A percentile compares a stretch with the other conserved stretches of the same genome.
These are phyloP conservation scores for Styphnolobium japonicum DNA, from an alignment of 306 rosid species.

Conservation along the genomic window DNA sequence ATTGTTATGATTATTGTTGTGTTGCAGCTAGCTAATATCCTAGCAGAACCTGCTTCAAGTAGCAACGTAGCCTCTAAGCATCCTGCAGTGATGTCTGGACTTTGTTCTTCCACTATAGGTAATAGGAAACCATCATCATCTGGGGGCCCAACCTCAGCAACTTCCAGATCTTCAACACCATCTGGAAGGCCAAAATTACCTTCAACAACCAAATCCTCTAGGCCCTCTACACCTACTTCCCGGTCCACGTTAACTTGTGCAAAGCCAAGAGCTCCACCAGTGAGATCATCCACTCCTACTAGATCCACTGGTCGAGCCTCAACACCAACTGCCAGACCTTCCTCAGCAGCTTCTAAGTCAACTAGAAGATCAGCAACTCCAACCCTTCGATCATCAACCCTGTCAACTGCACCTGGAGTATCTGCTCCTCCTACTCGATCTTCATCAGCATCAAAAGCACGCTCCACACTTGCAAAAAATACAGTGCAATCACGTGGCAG, in stretches of 20 bases:
- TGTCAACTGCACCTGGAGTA: slow-evolving; percentile 34
- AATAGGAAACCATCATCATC: slow-evolving; percentile 58
- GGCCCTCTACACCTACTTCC: slow-evolving; percentile 75
- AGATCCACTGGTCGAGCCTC: slow-evolving; percentile 58
- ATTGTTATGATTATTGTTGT: slow-evolving; percentile 17
- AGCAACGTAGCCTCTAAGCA: slow-evolving; percentile 47
- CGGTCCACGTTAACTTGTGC: slow-evolving; percentile 44
- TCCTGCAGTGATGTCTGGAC: slow-evolving; percentile 42
- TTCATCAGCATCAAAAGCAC: slow-evolving; percentile 66
- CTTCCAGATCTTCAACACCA: slow-evolving; percentile 72
- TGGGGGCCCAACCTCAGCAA: slow-evolving; percentile 40
- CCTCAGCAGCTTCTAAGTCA: slow-evolving; percentile 52
- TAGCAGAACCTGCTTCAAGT: slow-evolving; percentile 54
- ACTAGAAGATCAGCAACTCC: slow-evolving; percentile 79
- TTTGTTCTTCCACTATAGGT: slow-evolving; percentile 40
- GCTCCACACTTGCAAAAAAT: slow-evolving; percentile 50
- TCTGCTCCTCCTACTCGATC: slow-evolving; percentile 64
- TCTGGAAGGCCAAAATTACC: slow-evolving; percentile 60
- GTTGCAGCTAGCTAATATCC: slow-evolving; percentile 62
- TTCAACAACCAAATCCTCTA: slow-evolving; percentile 56
- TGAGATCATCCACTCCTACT: slow-evolving; percentile 73
- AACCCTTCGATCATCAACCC: slow-evolving; percentile 51
- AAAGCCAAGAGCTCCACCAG: slow-evolving; percentile 48
- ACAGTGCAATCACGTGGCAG: slow-evolving; percentile 52
- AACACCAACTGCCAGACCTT: slow-evolving; percentile 72